Conservation (phyloP, 116 monocot species). For the Phalaenopsis hybrid region DNA sequence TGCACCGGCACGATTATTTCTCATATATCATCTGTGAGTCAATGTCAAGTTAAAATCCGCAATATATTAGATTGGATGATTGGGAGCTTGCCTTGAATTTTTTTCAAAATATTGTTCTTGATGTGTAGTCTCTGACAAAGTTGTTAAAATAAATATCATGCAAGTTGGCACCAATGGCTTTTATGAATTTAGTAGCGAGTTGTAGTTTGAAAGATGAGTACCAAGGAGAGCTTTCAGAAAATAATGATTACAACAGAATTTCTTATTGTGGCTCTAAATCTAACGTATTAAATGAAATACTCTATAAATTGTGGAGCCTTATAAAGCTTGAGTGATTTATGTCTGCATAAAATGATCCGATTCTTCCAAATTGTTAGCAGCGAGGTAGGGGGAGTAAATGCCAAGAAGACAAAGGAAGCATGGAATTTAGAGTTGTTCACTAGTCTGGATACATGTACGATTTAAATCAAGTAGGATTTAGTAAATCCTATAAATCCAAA, state of each 20-base stretch:
- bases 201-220: not conserved
- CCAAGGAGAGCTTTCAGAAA: not conserved
- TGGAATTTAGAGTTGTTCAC: not conserved
- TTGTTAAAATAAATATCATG: not conserved
- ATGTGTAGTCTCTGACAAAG: not conserved
- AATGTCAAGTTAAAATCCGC: not conserved
- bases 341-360: not conserved
- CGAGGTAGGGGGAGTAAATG: not conserved
- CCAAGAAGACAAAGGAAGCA: not conserved
- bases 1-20: not conserved
- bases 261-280: not conserved
- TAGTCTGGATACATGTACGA: not conserved
- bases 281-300: not conserved
- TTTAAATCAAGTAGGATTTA: no score
- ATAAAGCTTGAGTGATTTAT: not conserved
- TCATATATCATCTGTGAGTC: not conserved
- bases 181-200: not conserved
- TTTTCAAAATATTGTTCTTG: not conserved
- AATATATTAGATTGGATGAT: not conserved
- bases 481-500: no score
- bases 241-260: not conserved
- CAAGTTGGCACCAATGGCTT: not conserved
- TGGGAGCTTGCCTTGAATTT: not conserved
- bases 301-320: not conserved
- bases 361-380: not conserved